Evolutionary conservation across 2,329 filamentous ascomycete genomes (phyloP), one percentile per base, ranked within the genome.

Genomic region (Ambrosiella beaveri): DNA sequence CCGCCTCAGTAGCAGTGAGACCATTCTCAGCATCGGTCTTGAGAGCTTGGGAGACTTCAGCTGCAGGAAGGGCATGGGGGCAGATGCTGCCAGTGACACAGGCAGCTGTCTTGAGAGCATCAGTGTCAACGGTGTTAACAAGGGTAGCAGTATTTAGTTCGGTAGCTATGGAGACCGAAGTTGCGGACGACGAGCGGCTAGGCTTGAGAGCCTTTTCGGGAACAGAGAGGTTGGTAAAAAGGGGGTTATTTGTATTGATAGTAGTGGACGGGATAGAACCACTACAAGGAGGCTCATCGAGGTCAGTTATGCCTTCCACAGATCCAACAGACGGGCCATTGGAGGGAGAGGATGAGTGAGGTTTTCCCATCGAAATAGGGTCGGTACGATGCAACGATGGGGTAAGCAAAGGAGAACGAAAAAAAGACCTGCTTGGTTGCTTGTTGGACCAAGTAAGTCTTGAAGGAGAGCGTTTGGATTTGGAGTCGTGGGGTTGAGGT

Each of bases 1-100:
- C 75, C 62, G 83, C 84, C 68, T 86, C 82, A 64, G 73, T 67
- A 65, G 69, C 71, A 67, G 74, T 76, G 71, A 88, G 75, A 66
- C 84, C 84, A 82, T 84, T 66, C 58, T 72, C 66, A 61, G 70
- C 63, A 63, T 73, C 67, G 61, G 75, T 74, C 59, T 68, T 66
- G 64, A 77, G 69, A 54, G 66, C 63, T 37, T 60, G 60, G 59
- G 67, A 66, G 63, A 70, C 62, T 60, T 67, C 63, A 58, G 57
- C 54, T 50, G 62, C 61, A 41, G 62, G 55, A 15, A 64, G 57
- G 12, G 62, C 61, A 60, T 71, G 67, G 52, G 69, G 63, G 51
- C 61, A 58, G 58, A 57, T 17, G 39, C 37, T 37, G 51, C 39
- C 49, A 40, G 51, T 47, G 12, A 47, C 54, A 47, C 51, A 53